Percentiles rank a stretch among this genome's conserved stretches.
Conservation (phyloP, 495 filamentous ascomycete species). For the Xylaria nigripes region DNA sequence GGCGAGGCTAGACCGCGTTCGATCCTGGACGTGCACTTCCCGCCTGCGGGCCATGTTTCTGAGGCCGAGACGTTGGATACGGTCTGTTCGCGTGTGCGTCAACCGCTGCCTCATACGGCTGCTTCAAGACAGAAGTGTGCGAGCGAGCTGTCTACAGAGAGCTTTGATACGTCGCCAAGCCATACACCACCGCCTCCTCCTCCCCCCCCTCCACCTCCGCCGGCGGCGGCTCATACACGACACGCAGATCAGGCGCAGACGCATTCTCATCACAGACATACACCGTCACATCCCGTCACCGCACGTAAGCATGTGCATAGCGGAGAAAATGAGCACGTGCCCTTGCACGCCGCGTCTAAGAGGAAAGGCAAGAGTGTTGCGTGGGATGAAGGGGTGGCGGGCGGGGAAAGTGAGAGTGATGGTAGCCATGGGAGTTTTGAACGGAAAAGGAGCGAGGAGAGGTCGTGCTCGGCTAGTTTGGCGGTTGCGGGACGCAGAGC, state of each 20-base stretch:
- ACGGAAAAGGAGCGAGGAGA: neutral
- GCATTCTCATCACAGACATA: neutral
- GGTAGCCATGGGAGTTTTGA: conserved; percentile 1
- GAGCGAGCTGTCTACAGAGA: neutral
- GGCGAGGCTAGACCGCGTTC: conserved; percentile 15
- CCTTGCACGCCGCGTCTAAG: neutral
- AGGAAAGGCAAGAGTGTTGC: conserved; percentile 2
- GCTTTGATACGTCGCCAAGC: neutral
- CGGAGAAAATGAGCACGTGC: neutral
- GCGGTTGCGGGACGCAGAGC: conserved; percentile 32
- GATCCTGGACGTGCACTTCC: conserved; percentile 25
- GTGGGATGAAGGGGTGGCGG: neutral
- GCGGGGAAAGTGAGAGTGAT: neutral
- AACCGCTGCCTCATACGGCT: neutral
- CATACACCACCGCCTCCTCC: neutral
- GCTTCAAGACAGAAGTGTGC: neutral
- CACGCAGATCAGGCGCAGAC: neutral
- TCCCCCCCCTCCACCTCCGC: neutral
- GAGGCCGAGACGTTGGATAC: neutral
- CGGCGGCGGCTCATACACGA: neutral
- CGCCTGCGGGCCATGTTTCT: conserved; percentile 13
- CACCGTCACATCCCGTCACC: neutral
- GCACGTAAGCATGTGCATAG: neutral
- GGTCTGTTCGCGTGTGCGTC: neutral
- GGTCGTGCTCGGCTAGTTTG: conserved; percentile 23